Base-by-base conservation (phyloP, 495 filamentous ascomycete genomes). In the Tuber aestivum region DNA sequence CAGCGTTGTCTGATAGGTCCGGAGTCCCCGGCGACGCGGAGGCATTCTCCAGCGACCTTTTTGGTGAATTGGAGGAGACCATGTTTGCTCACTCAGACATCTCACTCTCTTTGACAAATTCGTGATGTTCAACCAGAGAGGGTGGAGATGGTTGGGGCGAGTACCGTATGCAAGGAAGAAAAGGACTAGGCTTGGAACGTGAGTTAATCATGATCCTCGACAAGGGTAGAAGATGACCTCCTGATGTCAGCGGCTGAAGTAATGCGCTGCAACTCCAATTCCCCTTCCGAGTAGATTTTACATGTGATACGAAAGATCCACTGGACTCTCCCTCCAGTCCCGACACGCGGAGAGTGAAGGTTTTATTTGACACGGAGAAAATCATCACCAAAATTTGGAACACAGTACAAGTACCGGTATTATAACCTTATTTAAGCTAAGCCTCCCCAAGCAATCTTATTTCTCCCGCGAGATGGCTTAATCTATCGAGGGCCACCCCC, bases 201-300 rank as follows among this genome's bases (percentile, higher is more conserved):
- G 50, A 61, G 50, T 32, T 61, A 61, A 61, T 16, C 12, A 61
- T 61, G n/a, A 32, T 32, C 10, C 50, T 35, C 9, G 73, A 41
- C 41, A 73, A 38, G 68, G 73, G 23, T 75, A 44, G 44, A 42
- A 65, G 41, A 37, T 65, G 61, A 48, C 42, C 42, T 42, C 76
- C 75, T 75, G 77, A 79, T 78, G 76, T 74, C 77, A 79, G 77
- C 77, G 77, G 77, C 71, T 78, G 69, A 77, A 71, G 69, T 20
- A 56, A 70, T 70, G 27, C 56, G 70, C 38, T 70, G 69, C n/a
- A 79, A 40, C 72, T 70, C 48, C 77, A 70, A 50, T 50, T 75
- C 35, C 72, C 69, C 77, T 69, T 71, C 41, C 41, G 50, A 5
- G 42, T 4, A 45, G 16, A 14, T 3, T 65, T 65, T 65, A 32